phyloP scores from a whole-genome alignment of 805 yeast species.

The Candida ponderosae region DNA sequence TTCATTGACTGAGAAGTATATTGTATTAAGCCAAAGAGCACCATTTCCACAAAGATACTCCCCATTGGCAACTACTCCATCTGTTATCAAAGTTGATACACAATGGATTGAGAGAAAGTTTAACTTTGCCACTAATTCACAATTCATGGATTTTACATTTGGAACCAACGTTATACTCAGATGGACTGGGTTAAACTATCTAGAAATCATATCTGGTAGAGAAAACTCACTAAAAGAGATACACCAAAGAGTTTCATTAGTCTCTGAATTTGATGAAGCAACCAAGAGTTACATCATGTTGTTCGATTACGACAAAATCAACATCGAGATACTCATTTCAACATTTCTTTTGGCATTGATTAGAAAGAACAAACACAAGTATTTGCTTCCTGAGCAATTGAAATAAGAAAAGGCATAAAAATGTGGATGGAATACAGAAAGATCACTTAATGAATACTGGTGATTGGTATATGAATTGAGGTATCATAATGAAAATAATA shows the following conservation, averaged over 20 bases:
- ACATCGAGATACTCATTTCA: constrained; percentile 15
- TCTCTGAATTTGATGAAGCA: constrained; percentile 7
- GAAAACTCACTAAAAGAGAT: constrained; percentile 2
- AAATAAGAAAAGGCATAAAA: no score
- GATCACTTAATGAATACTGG: no score
- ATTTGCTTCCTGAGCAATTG: no score
- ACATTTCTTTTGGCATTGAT: constrained; percentile 12
- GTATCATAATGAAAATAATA: no score
- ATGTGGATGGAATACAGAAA: no score
- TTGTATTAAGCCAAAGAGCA: constrained; percentile 6
- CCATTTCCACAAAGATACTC: constrained; percentile 1
- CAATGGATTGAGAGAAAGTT: constrained; percentile 1
- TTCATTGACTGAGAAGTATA: constrained; percentile 9
- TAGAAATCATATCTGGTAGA: constrained; percentile 12
- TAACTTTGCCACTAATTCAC: background rate
- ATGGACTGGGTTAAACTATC: constrained; percentile 15
- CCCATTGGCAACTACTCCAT: constrained; percentile 14
- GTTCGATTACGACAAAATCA: constrained; percentile 15
- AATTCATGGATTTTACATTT: constrained; percentile 8
- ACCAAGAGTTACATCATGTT: constrained; percentile 5
- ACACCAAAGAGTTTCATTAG: constrained; percentile 13
- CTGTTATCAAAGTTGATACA: constrained; percentile 8
- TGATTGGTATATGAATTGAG: no score
- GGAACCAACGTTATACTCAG: constrained; percentile 10
- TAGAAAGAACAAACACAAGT: no score